Percentiles rank a stretch among this genome's conserved stretches.
These are phyloP conservation scores for Rhodotorula paludigena DNA, from an alignment of 768 basidiomycete genomes.

Conservation along the genomic window DNA sequence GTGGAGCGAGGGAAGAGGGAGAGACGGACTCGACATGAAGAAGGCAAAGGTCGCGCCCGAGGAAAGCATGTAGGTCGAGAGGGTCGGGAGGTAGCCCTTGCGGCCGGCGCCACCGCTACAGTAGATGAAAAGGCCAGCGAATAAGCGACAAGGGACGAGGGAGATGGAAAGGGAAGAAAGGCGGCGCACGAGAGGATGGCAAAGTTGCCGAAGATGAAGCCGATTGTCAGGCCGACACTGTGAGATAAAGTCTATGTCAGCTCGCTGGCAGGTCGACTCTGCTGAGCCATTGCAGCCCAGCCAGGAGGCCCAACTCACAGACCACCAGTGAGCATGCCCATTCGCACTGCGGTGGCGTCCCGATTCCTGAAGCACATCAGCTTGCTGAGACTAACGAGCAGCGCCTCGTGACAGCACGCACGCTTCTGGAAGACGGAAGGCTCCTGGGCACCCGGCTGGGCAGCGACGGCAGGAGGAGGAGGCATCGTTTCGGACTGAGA, in stretches of 20 bases:
- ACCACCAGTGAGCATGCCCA: constrained; percentile 34
- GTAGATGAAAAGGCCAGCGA: neutral
- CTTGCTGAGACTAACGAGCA: too few species aligned
- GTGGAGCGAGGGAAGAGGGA: neutral
- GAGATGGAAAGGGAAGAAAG: constrained; percentile 7
- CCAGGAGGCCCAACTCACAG: neutral
- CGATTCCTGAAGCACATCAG: neutral
- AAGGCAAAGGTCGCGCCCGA: constrained; percentile 96
- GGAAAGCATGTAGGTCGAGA: constrained; percentile 97
- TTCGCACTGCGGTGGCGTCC: constrained; percentile 18
- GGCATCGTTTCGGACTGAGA: neutral
- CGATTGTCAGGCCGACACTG: constrained; percentile 83
- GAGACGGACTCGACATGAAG: constrained; percentile 86
- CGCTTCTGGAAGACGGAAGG: constrained; percentile 15
- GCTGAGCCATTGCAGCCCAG: neutral
- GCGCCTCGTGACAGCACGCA: neutral
- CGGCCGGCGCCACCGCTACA: constrained; percentile 82
- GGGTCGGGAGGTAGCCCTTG: constrained; percentile 78
- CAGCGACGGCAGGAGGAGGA: constrained; percentile 6
- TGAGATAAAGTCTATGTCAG: neutral
- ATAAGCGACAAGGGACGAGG: neutral
- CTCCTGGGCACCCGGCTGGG: neutral
- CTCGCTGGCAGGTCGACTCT: neutral
- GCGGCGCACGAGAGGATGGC: constrained; percentile 73
- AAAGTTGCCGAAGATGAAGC: constrained; percentile 93